phyloP scores from a whole-genome alignment of 768 basidiomycete genomes.

The Leccinum broughii region DNA sequence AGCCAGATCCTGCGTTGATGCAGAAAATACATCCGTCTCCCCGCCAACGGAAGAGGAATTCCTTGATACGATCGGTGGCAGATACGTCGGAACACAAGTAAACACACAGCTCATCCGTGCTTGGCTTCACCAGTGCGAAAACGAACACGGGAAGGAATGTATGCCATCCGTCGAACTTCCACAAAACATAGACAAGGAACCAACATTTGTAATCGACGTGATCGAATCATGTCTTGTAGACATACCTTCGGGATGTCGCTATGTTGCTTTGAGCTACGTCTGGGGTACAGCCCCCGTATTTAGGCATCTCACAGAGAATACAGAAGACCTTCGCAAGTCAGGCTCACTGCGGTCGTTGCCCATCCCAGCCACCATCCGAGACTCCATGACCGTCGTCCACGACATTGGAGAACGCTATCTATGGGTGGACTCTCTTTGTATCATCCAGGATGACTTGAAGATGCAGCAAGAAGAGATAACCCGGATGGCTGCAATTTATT shows the following conservation, averaged over 20 bases:
- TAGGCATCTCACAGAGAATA: constrained; percentile 11
- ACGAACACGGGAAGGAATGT: constrained; percentile 11
- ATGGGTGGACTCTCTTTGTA: constrained; percentile 31
- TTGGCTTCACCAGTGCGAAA: constrained; percentile 21
- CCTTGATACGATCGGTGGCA: constrained; percentile 12
- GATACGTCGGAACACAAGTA: constrained; percentile 7
- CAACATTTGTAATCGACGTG: constrained; percentile 20
- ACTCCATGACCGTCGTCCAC: constrained; percentile 22
- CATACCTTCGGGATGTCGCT: constrained; percentile 20
- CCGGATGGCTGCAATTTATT: constrained; percentile 27
- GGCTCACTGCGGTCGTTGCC: constrained; percentile 3
- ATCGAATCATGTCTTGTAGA: constrained; percentile 17
- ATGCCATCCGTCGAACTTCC: neutral
- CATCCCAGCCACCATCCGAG: constrained; percentile 25
- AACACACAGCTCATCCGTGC: constrained; percentile 10
- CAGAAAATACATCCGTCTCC: neutral
- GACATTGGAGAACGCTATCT: constrained; percentile 26
- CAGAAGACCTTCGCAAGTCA: constrained; percentile 7
- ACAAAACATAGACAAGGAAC: neutral
- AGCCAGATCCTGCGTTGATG: neutral
- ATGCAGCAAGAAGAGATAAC: constrained; percentile 22
- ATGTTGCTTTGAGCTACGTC: constrained; percentile 27
- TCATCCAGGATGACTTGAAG: constrained; percentile 19
- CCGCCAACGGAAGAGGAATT: constrained; percentile 2
- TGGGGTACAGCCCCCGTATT: constrained; percentile 18